phyloP scores from a whole-genome alignment of 2,329 filamentous ascomycete species.

The Penicillium sp. region DNA sequence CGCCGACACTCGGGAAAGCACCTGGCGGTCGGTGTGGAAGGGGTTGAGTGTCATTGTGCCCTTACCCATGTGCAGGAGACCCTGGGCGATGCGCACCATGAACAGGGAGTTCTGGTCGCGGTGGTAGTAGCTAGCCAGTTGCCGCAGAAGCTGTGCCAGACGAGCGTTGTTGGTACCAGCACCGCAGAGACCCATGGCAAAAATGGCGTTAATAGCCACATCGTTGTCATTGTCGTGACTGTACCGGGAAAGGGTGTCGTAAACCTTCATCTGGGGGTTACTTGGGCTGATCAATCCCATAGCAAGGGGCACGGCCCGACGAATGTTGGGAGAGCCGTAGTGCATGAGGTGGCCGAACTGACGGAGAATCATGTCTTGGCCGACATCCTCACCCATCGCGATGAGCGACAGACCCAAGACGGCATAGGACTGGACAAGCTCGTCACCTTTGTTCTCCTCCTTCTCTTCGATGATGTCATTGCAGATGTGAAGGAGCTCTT shows the following conservation, averaged over 20 bases:
- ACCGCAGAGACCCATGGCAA: slow-evolving; percentile 95
- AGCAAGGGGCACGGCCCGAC: slow-evolving; percentile 88
- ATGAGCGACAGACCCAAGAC: slow-evolving; percentile 91
- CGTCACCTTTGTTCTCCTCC: slow-evolving; percentile 91
- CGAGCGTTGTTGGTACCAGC: slow-evolving; percentile 98
- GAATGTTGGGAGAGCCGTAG: slow-evolving; percentile 95
- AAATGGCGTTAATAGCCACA: slow-evolving; percentile 96
- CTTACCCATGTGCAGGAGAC: slow-evolving; percentile 98
- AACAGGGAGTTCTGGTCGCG: slow-evolving; percentile 93
- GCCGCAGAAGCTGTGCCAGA: slow-evolving; percentile 85
- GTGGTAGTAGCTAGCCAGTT: slow-evolving; percentile 97
- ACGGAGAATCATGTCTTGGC: slow-evolving; percentile 96
- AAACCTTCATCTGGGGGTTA: slow-evolving; percentile 99
- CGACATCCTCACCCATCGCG: slow-evolving; percentile 96
- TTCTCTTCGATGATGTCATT: slow-evolving; percentile 95
- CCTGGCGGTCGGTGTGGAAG: slow-evolving; percentile 98
- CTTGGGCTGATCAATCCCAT: slow-evolving; percentile 96
- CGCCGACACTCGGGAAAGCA: slow-evolving; percentile 84
- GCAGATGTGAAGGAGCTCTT: slow-evolving; percentile 95
- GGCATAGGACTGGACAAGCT: slow-evolving; percentile 91
- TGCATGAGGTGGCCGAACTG: slow-evolving; percentile 99
- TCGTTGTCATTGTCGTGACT: slow-evolving; percentile 98
- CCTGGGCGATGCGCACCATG: slow-evolving; percentile 98
- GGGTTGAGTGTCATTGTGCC: slow-evolving; percentile 92
- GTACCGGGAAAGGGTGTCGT: slow-evolving; percentile 95